phyloP scores from a whole-genome alignment of 495 filamentous ascomycete species.

The Bombardia bombarda region DNA sequence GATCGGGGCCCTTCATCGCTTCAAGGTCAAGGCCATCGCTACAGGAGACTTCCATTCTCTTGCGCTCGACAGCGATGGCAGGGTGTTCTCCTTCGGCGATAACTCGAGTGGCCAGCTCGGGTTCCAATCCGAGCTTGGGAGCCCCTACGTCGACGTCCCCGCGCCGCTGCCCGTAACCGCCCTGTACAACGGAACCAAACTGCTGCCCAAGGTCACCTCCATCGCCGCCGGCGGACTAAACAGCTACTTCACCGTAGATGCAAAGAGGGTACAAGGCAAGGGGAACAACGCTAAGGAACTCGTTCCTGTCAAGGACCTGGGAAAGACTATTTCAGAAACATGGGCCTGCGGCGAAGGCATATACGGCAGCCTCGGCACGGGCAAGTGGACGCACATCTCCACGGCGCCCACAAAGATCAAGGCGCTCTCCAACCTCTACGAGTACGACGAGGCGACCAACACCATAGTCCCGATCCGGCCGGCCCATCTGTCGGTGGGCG shows the following conservation, averaged over 20 bases:
- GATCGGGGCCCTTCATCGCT: constrained; percentile 43
- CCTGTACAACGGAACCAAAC: constrained; percentile 58
- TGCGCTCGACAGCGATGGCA: constrained; percentile 62
- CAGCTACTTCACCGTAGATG: constrained; percentile 81
- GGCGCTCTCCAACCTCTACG: constrained; percentile 67
- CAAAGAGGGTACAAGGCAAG: constrained; percentile 34
- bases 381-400: constrained; percentile 86
- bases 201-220: constrained; percentile 53
- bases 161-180: constrained; percentile 56
- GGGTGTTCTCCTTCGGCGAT: constrained; percentile 83
- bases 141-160: constrained; percentile 59
- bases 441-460: constrained; percentile 70
- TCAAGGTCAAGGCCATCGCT: constrained; percentile 58
- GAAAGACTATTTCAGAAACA: constrained; percentile 59
- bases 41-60: constrained; percentile 84
- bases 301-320: constrained; percentile 30
- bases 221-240: constrained; percentile 80
- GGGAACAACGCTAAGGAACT: not conserved
- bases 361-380: constrained; percentile 71
- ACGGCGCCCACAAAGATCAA: constrained; percentile 74
- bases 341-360: constrained; percentile 85
- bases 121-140: constrained; percentile 53
- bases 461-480: constrained; percentile 69
- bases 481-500: constrained; percentile 60
- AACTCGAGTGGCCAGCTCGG: constrained; percentile 85